These are phyloP conservation scores for Baeospora myosura DNA, from an alignment of 1,284 basidiomycete species.

Conservation along the genomic window DNA sequence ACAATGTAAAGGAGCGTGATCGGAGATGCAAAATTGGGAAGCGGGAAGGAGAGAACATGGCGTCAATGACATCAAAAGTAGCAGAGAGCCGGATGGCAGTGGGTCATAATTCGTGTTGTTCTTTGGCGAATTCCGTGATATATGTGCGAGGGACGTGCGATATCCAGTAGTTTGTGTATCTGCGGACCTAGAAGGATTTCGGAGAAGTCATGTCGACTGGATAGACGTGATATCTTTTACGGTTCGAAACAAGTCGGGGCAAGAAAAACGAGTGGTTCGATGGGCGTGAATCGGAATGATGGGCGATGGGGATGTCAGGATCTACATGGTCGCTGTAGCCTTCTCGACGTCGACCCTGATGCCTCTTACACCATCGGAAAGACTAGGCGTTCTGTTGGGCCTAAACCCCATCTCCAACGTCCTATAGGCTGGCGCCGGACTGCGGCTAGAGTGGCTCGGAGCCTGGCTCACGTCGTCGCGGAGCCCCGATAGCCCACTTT, in stretches of 20 bases:
- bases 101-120: too few relatives aligned
- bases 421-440: constrained; percentile 47
- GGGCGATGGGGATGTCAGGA: background rate
- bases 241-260: too few relatives aligned
- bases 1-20: background rate
- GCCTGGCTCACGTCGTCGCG: constrained; percentile 7
- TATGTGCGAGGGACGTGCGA: too few relatives aligned
- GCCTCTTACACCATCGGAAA: constrained; percentile 32
- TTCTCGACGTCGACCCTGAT: constrained; percentile 65
- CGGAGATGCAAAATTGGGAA: background rate
- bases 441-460: constrained; percentile 19
- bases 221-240: too few relatives aligned
- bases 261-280: too few relatives aligned
- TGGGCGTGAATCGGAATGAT: background rate
- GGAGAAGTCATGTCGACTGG: too few relatives aligned
- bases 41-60: background rate
- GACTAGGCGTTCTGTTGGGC: constrained; percentile 25
- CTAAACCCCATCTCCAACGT: constrained; percentile 42
- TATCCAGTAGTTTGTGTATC: too few relatives aligned
- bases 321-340: constrained; percentile 42
- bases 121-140: too few relatives aligned
- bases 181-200: too few relatives aligned
- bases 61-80: background rate
- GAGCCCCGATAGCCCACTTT: constrained; percentile 22
- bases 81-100: too few relatives aligned